Evolutionary conservation across 106 monocot genomes (phyloP).

Genomic region (Apostasia ramifera): DNA sequence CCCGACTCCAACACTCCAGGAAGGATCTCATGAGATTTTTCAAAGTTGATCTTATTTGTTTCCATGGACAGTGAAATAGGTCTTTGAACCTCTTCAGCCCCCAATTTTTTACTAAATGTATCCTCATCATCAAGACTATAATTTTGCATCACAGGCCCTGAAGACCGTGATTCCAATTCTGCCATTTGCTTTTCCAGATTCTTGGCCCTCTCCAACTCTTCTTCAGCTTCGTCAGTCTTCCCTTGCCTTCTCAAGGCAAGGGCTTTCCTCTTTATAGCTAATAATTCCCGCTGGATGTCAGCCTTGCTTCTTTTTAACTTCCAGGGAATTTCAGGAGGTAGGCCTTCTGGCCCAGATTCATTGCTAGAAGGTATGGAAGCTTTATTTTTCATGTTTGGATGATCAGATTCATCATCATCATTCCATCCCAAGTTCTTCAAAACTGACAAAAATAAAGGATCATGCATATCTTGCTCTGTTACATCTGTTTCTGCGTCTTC

Average conservation of each 20-base stretch:
- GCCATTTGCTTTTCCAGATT: slow-evolving; percentile 56
- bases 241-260: slow-evolving; percentile 77
- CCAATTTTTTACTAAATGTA: not conserved
- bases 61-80: not conserved
- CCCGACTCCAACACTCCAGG: not conserved
- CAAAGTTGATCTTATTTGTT: not conserved
- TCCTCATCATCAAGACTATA: not conserved
- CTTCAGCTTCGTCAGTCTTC: slow-evolving; percentile 64
- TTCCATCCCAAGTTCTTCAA: slow-evolving; percentile 85
- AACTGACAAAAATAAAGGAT: slow-evolving; percentile 68
- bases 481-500: slow-evolving; percentile 48
- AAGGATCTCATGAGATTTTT: not conserved
- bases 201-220: slow-evolving; percentile 74
- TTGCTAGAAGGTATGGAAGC: slow-evolving; percentile 11
- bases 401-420: slow-evolving; percentile 44
- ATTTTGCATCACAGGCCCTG: slow-evolving; percentile 3
- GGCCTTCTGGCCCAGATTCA: slow-evolving; percentile 9
- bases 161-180: slow-evolving; percentile 40
- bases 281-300: slow-evolving; percentile 78
- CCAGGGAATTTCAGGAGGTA: slow-evolving; percentile 6
- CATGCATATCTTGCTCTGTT: slow-evolving; percentile 86
- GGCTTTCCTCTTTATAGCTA: slow-evolving; percentile 79
- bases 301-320: slow-evolving; percentile 36
- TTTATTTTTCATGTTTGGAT: slow-evolving; percentile 12
- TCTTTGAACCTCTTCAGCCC: not conserved